Evolutionary conservation across 73 alveolate genomes (phyloP).

Genomic region (Paramecium sonneborni): DNA sequence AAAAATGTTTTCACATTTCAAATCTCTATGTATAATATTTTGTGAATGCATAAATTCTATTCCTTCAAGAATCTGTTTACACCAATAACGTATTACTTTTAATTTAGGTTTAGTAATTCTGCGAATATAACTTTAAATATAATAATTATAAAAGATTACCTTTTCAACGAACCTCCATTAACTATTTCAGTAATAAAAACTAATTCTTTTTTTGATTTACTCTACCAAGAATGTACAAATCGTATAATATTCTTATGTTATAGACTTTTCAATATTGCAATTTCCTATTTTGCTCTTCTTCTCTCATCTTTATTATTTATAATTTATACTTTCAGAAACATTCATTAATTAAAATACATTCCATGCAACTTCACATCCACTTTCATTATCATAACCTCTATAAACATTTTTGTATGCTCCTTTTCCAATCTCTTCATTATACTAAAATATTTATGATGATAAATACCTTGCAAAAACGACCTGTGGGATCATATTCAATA

Average conservation of each 20-base stretch:
- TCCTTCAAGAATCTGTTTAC: constrained; percentile 91
- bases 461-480: constrained; percentile 59
- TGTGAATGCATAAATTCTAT: constrained; percentile 92
- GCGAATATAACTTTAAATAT: constrained; percentile 70
- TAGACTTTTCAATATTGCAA: constrained; percentile 77
- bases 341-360: constrained; percentile 69
- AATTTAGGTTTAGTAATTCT: constrained; percentile 83
- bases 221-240: constrained; percentile 84
- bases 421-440: constrained; percentile 69
- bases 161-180: constrained; percentile 88
- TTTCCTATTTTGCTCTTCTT: constrained; percentile 77
- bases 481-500: constrained; percentile 65
- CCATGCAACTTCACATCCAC: constrained; percentile 87
- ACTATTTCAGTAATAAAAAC: constrained; percentile 88
- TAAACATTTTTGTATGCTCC: constrained; percentile 74
- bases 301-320: constrained; percentile 32
- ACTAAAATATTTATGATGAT: background rate
- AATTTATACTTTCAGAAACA: constrained; percentile 49
- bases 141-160: background rate
- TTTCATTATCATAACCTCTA: constrained; percentile 80
- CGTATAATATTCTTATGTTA: constrained; percentile 84
- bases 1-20: constrained; percentile 83
- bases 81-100: constrained; percentile 95
- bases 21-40: constrained; percentile 96
- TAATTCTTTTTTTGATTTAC: constrained; percentile 72